Evolutionary conservation across 106 monocot genomes (phyloP), one percentile per base, ranked within the genome.

Genomic region (Triglochin maritima): DNA sequence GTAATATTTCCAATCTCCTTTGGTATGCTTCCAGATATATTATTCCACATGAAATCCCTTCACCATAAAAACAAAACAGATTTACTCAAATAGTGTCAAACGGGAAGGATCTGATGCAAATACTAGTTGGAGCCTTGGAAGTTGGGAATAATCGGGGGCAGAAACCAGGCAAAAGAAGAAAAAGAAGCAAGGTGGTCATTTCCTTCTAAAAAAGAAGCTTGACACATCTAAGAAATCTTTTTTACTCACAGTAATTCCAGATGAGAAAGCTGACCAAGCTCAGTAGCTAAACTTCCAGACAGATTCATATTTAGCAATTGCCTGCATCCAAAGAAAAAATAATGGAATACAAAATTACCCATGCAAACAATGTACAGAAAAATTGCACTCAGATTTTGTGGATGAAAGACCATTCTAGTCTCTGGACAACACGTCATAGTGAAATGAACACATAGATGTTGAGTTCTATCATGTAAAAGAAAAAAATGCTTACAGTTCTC

Each of bases 41-140:
- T 49, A 69, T 98, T 98, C 96, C 96, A 98, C 96, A 98, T 98
- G 75, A 91, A 71, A 78, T 92, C 91, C 81, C 96, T 98, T 65
- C 75, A 84, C 74, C 67, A 77, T 44, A 51, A 55, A 68, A 46
- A 60, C 61, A 55, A 13, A 64, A 15, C 57, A 58, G 14, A 8
- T 14, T 4, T 7, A 17, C 6, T 17, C 16, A 14, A 14, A 66
- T 52, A 65, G 59, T 17, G 14, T 63, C 10, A 8, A 13, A 12
- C 12, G 42, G 44, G 50, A 54, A 55, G 29, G n/a, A 14, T 11
- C 6, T 59, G 16, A 17, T 15, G 59, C n/a, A 59, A 15, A 9
- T 14, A 5, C 29, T 29, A 29, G 29, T 29, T 29, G 29, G 29
- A 29, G 29, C 29, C 29, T 29, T 29, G 29, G 29, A 29, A 29